Percentiles rank a stretch among this genome's conserved stretches.
These are phyloP conservation scores for Xanthoconium purpureum DNA, from an alignment of 768 basidiomycete species.

Conservation along the genomic window DNA sequence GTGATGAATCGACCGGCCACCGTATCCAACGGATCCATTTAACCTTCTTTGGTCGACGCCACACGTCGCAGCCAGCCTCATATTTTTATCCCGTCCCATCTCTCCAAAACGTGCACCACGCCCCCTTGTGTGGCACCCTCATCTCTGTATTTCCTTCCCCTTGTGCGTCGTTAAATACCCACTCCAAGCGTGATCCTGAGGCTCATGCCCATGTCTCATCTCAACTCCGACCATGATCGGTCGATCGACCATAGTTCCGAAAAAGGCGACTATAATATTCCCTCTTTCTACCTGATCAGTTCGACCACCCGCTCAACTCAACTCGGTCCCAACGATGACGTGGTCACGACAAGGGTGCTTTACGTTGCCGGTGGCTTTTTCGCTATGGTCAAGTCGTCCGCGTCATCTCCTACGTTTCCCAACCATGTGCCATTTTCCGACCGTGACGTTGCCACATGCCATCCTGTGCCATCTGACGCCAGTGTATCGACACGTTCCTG, in stretches of 20 bases:
- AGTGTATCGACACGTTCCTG: too few relatives aligned
- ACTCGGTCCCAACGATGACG: too few relatives aligned
- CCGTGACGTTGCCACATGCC: background rate
- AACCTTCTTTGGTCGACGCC: constrained; percentile 17
- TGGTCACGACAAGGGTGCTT: too few relatives aligned
- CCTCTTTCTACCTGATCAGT: background rate
- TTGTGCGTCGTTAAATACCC: background rate
- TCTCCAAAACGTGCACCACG: too few relatives aligned
- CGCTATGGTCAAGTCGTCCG: too few relatives aligned
- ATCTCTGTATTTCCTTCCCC: background rate
- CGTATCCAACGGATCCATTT: constrained; percentile 9
- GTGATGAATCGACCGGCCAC: background rate
- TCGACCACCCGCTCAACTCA: too few relatives aligned
- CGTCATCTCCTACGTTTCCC: too few relatives aligned
- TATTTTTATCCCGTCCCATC: constrained; percentile 17
- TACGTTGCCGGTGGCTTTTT: too few relatives aligned
- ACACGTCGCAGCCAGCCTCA: constrained; percentile 1
- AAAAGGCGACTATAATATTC: background rate
- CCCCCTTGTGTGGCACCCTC: too few relatives aligned
- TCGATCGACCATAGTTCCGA: background rate
- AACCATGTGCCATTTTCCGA: too few relatives aligned
- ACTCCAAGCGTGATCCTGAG: background rate
- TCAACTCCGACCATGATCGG: background rate
- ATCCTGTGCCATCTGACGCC: background rate
- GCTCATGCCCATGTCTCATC: background rate